Evolutionary conservation across 495 filamentous ascomycete species (phyloP), one percentile per base, ranked within the genome.

Genomic region (Glarea lozoyensis): DNA sequence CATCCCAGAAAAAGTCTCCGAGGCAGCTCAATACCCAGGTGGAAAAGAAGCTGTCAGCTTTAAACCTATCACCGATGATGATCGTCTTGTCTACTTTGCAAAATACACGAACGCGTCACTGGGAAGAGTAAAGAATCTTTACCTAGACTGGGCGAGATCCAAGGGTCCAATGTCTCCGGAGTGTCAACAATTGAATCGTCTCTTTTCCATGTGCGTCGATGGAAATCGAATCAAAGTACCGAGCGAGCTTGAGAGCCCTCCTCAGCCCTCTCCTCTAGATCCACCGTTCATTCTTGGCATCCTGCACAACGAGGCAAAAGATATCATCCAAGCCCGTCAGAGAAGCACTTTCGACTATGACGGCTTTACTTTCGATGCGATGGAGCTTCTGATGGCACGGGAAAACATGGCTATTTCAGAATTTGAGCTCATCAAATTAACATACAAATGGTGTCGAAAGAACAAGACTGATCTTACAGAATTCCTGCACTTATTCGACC

Each of bases 141-240:
- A 63, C 48, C 56, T 75, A 10, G 63, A 72, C 33, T 75, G 70
- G 70, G 69, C 67, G 27, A 57, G 63, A 30, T 49, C 60, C 1
- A 58, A 58, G 20, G 67, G 67, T 4, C 53, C 70, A 0, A 66
- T 73, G 62, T 60, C 61, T 20, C 40, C 59, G 1, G 55, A 73
- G 47, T 73, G 68, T 42, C 70, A 75, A 46, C 60, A 75, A 43
- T 48, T 75, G 15, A 75, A 75, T 49, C 60, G 70, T 3, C 52
- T 75, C n/a, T 73, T 71, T 36, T 73, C 70, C 2, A 57, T 56
- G 40, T 70, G 69, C 37, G 70, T 75, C 5, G 70, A 73, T 40
- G 70, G 68, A 1, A 70, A 72, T 47, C 60, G 57, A 5, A 66
- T 75, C 24, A 61, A 58, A 40, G 51, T 71, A 25, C 69, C 69